These are phyloP conservation scores for Alternaria burnsii DNA, from an alignment of 2,329 filamentous ascomycete species.

Conservation along the genomic window DNA sequence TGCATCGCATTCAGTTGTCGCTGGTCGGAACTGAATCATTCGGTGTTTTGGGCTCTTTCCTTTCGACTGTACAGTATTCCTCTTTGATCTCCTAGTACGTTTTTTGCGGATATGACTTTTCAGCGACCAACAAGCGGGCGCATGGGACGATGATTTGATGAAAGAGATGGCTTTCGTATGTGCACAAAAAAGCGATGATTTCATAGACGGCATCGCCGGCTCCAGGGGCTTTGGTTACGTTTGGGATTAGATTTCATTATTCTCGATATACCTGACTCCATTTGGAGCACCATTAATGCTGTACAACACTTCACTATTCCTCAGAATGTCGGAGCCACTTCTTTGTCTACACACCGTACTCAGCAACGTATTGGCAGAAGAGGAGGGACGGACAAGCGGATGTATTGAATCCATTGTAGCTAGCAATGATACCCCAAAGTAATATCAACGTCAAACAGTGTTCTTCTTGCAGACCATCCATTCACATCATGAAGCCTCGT, in stretches of 20 bases:
- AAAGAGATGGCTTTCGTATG: slow-evolving; percentile 22
- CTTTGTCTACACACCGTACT: not conserved
- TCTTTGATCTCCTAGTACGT: not conserved
- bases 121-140: slow-evolving; percentile 21
- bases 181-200: slow-evolving; percentile 18
- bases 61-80: slow-evolving; percentile 17
- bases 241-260: slow-evolving; percentile 12
- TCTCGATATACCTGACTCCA: slow-evolving; percentile 7
- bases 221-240: slow-evolving; percentile 5
- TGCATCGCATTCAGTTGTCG: slow-evolving; percentile 22
- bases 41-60: slow-evolving; percentile 4
- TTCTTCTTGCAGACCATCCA: not conserved
- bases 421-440: slow-evolving; percentile 1
- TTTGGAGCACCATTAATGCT: slow-evolving; percentile 17
- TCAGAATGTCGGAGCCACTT: not conserved
- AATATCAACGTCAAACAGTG: not conserved
- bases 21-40: slow-evolving; percentile 19
- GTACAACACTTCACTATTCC: slow-evolving; percentile 10
- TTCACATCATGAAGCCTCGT: not conserved
- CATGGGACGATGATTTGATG: slow-evolving; percentile 17
- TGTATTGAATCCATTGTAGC: not conserved
- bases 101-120: slow-evolving; percentile 9
- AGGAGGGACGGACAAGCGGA: not conserved
- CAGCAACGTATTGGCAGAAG: not conserved
- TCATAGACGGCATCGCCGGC: slow-evolving; percentile 12